Base-by-base conservation (phyloP, 129 eudicot genomes). In the Escallonia herrerae region DNA sequence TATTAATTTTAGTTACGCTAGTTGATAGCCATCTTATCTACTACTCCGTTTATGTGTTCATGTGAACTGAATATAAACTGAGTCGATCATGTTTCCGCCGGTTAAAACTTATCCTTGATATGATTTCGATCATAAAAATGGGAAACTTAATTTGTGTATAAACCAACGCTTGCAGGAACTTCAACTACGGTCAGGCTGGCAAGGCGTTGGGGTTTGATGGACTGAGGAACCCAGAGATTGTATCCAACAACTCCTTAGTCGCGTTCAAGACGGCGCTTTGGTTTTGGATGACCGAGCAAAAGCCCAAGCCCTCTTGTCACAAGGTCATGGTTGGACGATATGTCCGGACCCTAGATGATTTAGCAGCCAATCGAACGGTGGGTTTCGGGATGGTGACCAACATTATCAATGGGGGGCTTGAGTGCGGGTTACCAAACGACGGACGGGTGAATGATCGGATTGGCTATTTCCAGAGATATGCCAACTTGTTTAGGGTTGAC, bases 281-380 rank as follows among this genome's bases (percentile, higher is more conserved):
- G 81, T 77, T 77, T 63, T 77, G 81, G 81, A 77, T 77, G 81
- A 77, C 81, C 1, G 69, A 77, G 77, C 77, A 62, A 48, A 66
- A 53, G 60, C 81, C 77, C 0, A 71, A 53, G 55, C 77, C 76
- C 5, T 77, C 81, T 33, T 77, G 81, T 41, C 81, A 77, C 72
- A 43, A 71, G 10, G 77, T 77, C 59, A 77, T 77, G 81, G 47
- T 65, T 7, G 81, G 81, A 46, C 59, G 76, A 4, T 77, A 71
- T 45, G 48, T 50, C 37, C 77, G 69, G 42, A 65, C 69, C 2
- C 22, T 45, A 7, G 67, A 61, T 13, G 81, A 77, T 59, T 38
- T 60, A 42, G 81, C 68, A 9, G 77, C 81, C 13, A 77, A 77
- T 22, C 73, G 81, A 10, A 77, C 81, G 1, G 58, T 55, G 2